Evolutionary conservation across 768 basidiomycete genomes (phyloP).

Genomic region (Termitomyces sp.): DNA sequence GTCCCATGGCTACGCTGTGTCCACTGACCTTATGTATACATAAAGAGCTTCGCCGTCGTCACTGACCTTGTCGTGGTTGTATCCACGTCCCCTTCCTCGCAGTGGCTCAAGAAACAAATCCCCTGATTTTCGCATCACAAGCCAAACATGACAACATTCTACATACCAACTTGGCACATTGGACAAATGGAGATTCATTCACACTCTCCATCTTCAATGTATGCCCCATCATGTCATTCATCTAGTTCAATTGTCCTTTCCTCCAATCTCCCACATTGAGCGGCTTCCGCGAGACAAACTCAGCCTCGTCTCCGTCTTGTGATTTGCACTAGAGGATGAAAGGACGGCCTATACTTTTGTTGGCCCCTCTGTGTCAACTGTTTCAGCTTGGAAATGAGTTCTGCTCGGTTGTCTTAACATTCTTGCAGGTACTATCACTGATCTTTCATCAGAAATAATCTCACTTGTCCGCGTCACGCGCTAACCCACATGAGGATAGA

Average conservation of each 20-base stretch:
- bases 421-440: background rate
- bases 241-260: background rate
- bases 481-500: background rate
- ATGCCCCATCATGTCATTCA: background rate
- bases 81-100: background rate
- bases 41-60: slow-evolving; percentile 4
- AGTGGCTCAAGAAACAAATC: background rate
- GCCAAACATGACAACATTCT: slow-evolving; percentile 9
- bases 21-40: slow-evolving; percentile 12
- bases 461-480: background rate
- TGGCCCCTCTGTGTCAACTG: background rate
- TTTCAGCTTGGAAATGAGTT: background rate
- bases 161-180: background rate
- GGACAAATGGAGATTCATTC: slow-evolving; percentile 4
- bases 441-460: background rate
- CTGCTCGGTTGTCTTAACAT: background rate
- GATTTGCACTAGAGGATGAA: background rate
- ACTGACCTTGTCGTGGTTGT: slow-evolving; percentile 2
- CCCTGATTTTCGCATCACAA: slow-evolving; percentile 9
- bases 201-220: background rate
- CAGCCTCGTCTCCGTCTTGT: background rate
- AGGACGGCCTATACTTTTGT: background rate
- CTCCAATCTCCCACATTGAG: background rate
- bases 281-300: background rate
- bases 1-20: background rate